These are phyloP conservation scores for Cordyceps tenuipes DNA, from an alignment of 2,329 filamentous ascomycete genomes.

Conservation along the genomic window DNA sequence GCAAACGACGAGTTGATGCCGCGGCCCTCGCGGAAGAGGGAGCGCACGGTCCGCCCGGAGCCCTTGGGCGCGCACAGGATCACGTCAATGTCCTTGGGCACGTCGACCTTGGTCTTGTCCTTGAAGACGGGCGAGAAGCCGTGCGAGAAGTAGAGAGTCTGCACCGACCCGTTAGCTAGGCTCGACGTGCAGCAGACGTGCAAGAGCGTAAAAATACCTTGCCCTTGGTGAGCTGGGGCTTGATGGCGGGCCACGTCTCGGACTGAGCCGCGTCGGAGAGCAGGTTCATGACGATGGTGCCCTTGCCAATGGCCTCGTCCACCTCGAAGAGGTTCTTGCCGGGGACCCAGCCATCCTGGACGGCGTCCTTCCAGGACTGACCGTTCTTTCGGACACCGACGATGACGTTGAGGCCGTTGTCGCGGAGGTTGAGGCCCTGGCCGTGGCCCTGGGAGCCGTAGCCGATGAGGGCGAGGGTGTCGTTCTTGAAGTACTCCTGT, in stretches of 20 bases:
- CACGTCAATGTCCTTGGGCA: conserved; percentile 91
- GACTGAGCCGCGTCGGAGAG: conserved; percentile 95
- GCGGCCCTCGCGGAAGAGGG: conserved; percentile 97
- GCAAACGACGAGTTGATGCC: conserved; percentile 99
- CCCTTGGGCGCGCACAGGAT: conserved; percentile 99
- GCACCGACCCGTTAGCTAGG: conserved; percentile 3
- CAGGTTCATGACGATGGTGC: conserved; percentile 98
- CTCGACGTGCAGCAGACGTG: background rate
- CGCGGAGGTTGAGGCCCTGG: conserved; percentile 98
- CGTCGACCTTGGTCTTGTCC: conserved; percentile 97
- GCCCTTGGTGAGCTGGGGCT: conserved; percentile 96
- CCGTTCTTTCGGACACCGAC: conserved; percentile 98
- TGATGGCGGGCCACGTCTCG: conserved; percentile 97
- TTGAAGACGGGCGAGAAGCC: conserved; percentile 99
- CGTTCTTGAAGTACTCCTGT: conserved; percentile 99
- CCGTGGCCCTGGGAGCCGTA: conserved; percentile 98
- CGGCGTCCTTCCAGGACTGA: conserved; percentile 95
- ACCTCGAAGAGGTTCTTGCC: conserved; percentile 99
- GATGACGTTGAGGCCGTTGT: conserved; percentile 99
- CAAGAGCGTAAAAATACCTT: conserved; percentile 63
- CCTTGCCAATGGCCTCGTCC: conserved; percentile 87
- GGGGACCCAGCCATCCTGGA: conserved; percentile 94
- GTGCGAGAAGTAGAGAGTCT: conserved; percentile 99
- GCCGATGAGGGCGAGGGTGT: conserved; percentile 97
- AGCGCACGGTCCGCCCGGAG: conserved; percentile 95